Percentiles rank a stretch among this genome's conserved stretches.
Evolutionary conservation across 306 rosid genomes (phyloP).

Genomic region (Rubus parviflorus): DNA sequence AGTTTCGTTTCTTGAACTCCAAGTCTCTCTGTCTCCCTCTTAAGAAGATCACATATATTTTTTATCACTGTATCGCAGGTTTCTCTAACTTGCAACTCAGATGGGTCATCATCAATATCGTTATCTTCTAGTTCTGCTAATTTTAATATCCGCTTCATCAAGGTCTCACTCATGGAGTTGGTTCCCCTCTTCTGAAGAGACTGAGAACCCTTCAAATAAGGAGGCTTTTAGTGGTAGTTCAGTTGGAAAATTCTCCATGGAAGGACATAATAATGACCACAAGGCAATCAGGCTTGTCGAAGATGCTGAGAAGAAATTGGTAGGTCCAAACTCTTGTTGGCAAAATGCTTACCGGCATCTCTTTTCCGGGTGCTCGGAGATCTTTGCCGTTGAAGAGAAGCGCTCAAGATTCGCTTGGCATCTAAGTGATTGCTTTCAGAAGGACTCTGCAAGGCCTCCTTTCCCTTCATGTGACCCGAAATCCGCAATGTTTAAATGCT

Average conservation of each 20-base stretch:
- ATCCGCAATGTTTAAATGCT: constrained; percentile 50
- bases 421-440: constrained; percentile 86
- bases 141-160: constrained; percentile 24
- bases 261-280: constrained; percentile 46
- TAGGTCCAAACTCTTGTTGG: constrained; percentile 63
- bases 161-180: constrained; percentile 63
- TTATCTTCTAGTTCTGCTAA: constrained; percentile 27
- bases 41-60: neutral
- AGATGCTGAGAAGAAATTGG: constrained; percentile 57
- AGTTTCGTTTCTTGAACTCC: constrained; percentile 42
- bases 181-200: constrained; percentile 50
- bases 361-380: constrained; percentile 72
- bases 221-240: constrained; percentile 38
- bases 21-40: constrained; percentile 16
- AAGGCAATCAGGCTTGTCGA: constrained; percentile 50
- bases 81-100: constrained; percentile 10
- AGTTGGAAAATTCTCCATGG: constrained; percentile 56
- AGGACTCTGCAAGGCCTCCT: constrained; percentile 62
- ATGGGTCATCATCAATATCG: constrained; percentile 30
- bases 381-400: constrained; percentile 58
- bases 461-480: constrained; percentile 63
- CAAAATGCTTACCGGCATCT: constrained; percentile 60
- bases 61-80: constrained; percentile 25
- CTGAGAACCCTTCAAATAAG: constrained; percentile 22
- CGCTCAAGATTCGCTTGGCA: constrained; percentile 86